Percentiles rank a stretch among this genome's conserved stretches.
phyloP scores from a whole-genome alignment of 257 asterid species.

The Lycium ferocissimum region DNA sequence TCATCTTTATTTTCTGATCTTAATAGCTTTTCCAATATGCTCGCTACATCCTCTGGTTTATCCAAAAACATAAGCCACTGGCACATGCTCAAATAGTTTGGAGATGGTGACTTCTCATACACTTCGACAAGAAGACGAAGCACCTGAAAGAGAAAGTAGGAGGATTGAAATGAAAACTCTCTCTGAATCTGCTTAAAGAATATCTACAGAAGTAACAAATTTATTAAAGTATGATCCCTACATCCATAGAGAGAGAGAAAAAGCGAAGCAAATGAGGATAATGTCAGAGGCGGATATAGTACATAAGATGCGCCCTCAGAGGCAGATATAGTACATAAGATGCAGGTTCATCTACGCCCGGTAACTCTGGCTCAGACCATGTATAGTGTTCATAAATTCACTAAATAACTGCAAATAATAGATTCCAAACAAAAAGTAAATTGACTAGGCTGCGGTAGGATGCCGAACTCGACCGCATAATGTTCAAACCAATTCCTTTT shows the following conservation, averaged over 20 bases:
- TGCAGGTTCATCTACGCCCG: not conserved
- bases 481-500: not conserved
- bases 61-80: slow-evolving; percentile 97
- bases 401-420: not conserved
- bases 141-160: slow-evolving; percentile 54
- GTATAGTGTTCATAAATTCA: not conserved
- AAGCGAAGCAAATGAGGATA: slow-evolving; percentile 4
- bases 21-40: slow-evolving; percentile 78
- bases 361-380: not conserved
- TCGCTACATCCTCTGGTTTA: slow-evolving; percentile 78
- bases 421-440: not conserved
- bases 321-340: no score
- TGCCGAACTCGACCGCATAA: not conserved
- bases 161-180: not conserved
- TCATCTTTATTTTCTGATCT: slow-evolving; percentile 76
- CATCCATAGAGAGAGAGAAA: not conserved
- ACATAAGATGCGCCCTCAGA: not conserved
- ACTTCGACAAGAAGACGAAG: slow-evolving; percentile 84
- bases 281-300: not conserved
- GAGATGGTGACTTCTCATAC: slow-evolving; percentile 83
- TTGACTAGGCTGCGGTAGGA: not conserved
- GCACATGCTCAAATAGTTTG: slow-evolving; percentile 93
- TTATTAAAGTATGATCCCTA: not conserved
- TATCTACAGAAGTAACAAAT: slow-evolving; percentile 5
- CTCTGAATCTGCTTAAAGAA: not conserved